Base-by-base conservation (phyloP, 2,329 filamentous ascomycete genomes). In the Fusarium gaditjirri region DNA sequence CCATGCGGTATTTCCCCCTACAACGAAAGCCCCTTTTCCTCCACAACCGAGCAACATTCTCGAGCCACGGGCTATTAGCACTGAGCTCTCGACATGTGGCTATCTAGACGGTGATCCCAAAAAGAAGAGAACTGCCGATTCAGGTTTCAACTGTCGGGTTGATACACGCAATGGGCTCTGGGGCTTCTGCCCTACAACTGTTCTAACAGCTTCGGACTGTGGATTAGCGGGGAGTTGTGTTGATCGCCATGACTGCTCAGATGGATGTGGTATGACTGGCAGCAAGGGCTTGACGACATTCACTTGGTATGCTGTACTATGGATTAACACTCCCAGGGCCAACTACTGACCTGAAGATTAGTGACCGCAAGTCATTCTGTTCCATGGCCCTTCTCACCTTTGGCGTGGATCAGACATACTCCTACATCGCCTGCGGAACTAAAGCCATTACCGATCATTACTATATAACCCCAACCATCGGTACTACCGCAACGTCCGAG, bases 181-280 rank as follows among this genome's bases (percentile, higher is more conserved):
- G 81, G 82, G 82, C 0, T 81, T 83, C 73, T 84, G 82, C 52
- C 80, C 81, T 2, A 80, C 78, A 1, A 80, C 77, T 0, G 80
- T 83, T 6, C 66, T 80, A 6, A 52, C 72, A 2, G 82, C 81
- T 5, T 77, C 73, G 2, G 81, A 84, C 60, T 85, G 83, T 39
- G 81, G 81, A 2, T 57, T 84, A 17, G 81, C 79, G 0, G 82
- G 78, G 4, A 76, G 72, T 16, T 85, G 83, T 49, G 42, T 79
- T 13, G 83, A 84, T 57, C 60, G 52, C 3, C 59, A 75, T 31
- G 38, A 62, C 3, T 84, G 83, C 38, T 76, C 73, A 2, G 61
- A 59, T 16, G 80, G 80, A 10, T 84, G 83, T 50, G 82, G 81
- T 0, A 72, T 73, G 35, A 74, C 69, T 2, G 65, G 68, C 1